Base-by-base conservation (phyloP, 805 yeast genomes). In the Teunomyces atbi region DNA sequence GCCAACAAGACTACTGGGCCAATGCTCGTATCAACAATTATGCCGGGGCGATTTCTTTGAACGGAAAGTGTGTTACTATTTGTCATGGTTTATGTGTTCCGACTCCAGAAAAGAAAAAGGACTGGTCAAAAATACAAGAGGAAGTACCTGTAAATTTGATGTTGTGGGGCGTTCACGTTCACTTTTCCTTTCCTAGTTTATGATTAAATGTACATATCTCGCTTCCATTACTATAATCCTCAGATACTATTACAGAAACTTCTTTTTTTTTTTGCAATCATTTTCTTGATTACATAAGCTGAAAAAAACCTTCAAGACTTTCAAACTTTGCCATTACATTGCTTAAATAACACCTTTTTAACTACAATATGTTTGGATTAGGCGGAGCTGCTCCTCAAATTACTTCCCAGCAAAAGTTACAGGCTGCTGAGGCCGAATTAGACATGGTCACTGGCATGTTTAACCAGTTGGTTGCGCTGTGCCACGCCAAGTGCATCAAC, bases 381-480 rank as follows among this genome's bases (percentile, higher is more conserved):
- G 91, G 91, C 54, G 85, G 84, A 52, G 77, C 81, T 49, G 77
- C 86, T 55, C 91, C 92, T 53, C 88, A 84, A 65, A 62, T 83
- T 53, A 74, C 86, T 20, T 78, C 89, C 34, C 86, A 84, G 53
- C 90, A 85, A 66, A 87, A 87, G 66, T 76, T 87, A 51, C 78
- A 78, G 60, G 96, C 96, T 55, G 99, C 99, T 44, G 98, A 92
- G 73, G 88, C 96, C 47, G 99, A 92, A 70, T 79, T 92, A 56
- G 99, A 92, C 68, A 86, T 94, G 83, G 96, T 92, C 58, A 91
- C 97, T 33, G 96, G 94, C 58, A 90, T 92, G 97, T 92, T 92
- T 82, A 92, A 92, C 81, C 57, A 84, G 60, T 76, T 91, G 60
- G 95, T 90, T 19, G 91, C 85, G 60, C 85, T 89, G 57, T 91